Percentiles rank a stretch among this genome's conserved stretches.
phyloP scores from a whole-genome alignment of 2,329 filamentous ascomycete genomes.

The Phaeophleospora eucalypticola region DNA sequence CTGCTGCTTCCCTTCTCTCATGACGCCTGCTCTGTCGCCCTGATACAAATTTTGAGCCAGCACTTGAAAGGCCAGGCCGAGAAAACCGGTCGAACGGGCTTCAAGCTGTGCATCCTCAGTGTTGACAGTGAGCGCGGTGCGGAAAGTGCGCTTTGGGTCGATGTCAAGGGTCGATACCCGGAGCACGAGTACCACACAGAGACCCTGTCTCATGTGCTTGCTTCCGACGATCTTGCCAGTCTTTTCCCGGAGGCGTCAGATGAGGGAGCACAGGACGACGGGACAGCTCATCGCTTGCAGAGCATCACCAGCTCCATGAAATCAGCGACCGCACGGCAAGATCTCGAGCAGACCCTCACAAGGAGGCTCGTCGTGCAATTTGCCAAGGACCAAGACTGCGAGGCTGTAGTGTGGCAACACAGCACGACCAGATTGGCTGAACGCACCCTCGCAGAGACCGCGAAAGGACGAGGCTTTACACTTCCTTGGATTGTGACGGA shows the following conservation, averaged over 20 bases:
- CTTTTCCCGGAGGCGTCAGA: slow-evolving; percentile 7
- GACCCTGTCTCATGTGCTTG: slow-evolving; percentile 11
- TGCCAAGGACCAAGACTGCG: slow-evolving; percentile 58
- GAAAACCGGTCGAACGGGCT: slow-evolving; percentile 62
- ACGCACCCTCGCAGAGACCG: slow-evolving; percentile 78
- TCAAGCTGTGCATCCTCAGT: slow-evolving; percentile 57
- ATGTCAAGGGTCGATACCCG: slow-evolving; percentile 59
- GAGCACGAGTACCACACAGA: slow-evolving; percentile 43
- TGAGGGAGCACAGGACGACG: not conserved
- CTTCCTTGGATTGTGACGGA: slow-evolving; percentile 80
- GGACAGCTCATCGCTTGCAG: slow-evolving; percentile 2
- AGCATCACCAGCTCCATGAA: slow-evolving; percentile 10
- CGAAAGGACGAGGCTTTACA: slow-evolving; percentile 82
- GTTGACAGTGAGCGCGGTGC: slow-evolving; percentile 40
- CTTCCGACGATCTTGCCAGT: slow-evolving; percentile 9
- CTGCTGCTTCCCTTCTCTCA: slow-evolving; percentile 79
- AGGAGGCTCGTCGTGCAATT: slow-evolving; percentile 66
- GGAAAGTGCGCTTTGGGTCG: slow-evolving; percentile 24
- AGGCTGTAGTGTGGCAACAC: slow-evolving; percentile 74
- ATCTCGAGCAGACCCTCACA: slow-evolving; percentile 67
- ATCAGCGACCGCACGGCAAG: slow-evolving; percentile 68
- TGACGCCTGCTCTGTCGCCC: slow-evolving; percentile 71
- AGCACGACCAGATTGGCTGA: slow-evolving; percentile 86
- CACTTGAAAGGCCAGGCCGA: slow-evolving; percentile 63
- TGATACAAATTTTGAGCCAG: slow-evolving; percentile 71